Conservation (phyloP, 768 basidiomycete species). For the Kondoa malvinella region DNA sequence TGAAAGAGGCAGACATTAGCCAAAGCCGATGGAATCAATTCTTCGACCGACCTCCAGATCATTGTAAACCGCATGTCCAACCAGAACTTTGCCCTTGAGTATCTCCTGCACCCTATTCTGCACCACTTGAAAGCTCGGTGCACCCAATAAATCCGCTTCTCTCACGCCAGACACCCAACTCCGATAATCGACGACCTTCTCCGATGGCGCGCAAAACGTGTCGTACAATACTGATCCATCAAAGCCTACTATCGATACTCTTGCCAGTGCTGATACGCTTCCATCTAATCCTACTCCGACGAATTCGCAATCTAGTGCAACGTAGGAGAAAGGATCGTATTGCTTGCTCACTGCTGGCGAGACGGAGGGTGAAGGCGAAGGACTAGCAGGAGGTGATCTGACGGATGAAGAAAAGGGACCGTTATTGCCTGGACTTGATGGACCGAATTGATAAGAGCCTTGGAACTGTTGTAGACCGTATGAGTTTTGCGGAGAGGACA, state of each 20-base stretch:
- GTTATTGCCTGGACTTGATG: neutral
- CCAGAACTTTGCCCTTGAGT: constrained; percentile 55
- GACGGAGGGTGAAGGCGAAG: neutral
- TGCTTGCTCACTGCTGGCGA: neutral
- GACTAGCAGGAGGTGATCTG: neutral
- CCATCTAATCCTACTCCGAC: constrained; percentile 77
- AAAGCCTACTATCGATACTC: constrained; percentile 78
- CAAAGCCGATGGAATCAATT: neutral
- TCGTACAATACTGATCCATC: constrained; percentile 63
- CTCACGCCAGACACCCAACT: constrained; percentile 76
- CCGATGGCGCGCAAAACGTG: constrained; percentile 65
- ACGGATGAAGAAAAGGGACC: neutral
- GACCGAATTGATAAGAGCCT: no score
- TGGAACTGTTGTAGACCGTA: no score
- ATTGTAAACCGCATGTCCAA: constrained; percentile 81
- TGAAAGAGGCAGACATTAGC: constrained; percentile 34
- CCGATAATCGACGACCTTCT: constrained; percentile 77
- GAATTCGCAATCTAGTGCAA: constrained; percentile 87
- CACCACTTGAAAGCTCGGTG: constrained; percentile 47
- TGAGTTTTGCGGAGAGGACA: neutral
- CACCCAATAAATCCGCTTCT: constrained; percentile 53
- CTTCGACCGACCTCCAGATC: constrained; percentile 53
- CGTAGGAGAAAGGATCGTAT: constrained; percentile 2
- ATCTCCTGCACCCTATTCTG: constrained; percentile 61
- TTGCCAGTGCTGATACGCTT: constrained; percentile 65